Evolutionary conservation across 1,284 basidiomycete genomes (phyloP).

Genomic region (Naganishia cerealis): DNA sequence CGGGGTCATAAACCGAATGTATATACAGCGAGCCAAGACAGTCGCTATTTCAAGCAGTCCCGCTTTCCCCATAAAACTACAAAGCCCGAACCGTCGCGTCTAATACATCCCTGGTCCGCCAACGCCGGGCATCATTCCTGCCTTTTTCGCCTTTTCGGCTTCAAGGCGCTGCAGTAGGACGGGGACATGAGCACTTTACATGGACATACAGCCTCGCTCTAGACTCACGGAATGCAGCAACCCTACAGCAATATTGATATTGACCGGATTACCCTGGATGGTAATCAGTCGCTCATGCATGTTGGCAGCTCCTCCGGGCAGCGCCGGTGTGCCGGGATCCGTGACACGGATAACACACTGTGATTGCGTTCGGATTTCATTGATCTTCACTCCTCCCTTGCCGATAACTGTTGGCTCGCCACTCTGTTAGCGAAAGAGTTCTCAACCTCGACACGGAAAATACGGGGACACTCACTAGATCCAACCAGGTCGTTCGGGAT

Average conservation of each 20-base stretch:
- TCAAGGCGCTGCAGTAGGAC: conserved; percentile 66
- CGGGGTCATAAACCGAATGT: neutral
- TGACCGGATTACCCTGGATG: conserved; percentile 87
- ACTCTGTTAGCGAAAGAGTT: neutral
- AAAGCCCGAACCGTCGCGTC: neutral
- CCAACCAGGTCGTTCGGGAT: conserved; percentile 98
- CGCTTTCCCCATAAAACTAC: neutral
- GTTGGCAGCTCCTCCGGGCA: conserved; percentile 56
- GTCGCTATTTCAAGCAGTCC: neutral
- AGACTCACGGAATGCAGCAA: conserved; percentile 80
- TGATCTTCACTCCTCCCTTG: conserved; percentile 97
- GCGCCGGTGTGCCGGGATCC: conserved; percentile 75
- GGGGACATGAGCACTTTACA: conserved; percentile 5
- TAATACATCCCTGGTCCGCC: conserved; percentile 18
- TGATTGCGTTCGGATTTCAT: conserved; percentile 92
- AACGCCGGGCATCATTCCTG: conserved; percentile 16
- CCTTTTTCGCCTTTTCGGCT: conserved; percentile 63
- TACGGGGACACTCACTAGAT: conserved; percentile 60
- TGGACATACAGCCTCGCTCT: neutral
- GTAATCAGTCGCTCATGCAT: conserved; percentile 85
- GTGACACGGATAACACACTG: conserved; percentile 96
- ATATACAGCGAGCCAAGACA: neutral
- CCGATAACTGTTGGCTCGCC: conserved; percentile 68
- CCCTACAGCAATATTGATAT: conserved; percentile 95
- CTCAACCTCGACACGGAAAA: neutral